phyloP scores from a whole-genome alignment of 2,329 filamentous ascomycete species.

The Ophiocordyceps camponoti-floridani region DNA sequence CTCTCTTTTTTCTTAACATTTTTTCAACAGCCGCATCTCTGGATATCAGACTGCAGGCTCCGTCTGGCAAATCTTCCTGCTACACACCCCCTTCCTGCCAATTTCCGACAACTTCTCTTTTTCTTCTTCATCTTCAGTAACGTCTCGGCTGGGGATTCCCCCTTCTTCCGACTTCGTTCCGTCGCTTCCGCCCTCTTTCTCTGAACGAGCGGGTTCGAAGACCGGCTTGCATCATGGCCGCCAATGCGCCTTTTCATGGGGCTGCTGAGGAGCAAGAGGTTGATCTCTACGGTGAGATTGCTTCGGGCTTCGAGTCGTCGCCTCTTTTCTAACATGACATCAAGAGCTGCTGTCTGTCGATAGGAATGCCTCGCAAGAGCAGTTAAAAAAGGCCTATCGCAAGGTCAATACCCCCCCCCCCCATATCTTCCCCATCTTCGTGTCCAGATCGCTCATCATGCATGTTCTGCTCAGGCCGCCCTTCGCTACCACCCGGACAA shows the following conservation, averaged over 20 bases:
- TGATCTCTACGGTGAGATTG: constrained; percentile 41
- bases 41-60: too few relatives aligned
- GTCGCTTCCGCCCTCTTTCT: background rate
- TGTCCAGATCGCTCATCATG: background rate
- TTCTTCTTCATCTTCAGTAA: background rate
- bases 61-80: too few relatives aligned
- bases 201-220: too few relatives aligned
- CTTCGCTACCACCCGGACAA: constrained; percentile 90
- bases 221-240: constrained; percentile 5
- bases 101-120: too few relatives aligned
- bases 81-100: too few relatives aligned
- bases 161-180: background rate
- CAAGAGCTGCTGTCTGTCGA: constrained; percentile 65
- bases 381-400: constrained; percentile 92
- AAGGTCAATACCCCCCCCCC: constrained; percentile 40
- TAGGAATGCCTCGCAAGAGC: constrained; percentile 51
- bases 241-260: constrained; percentile 1
- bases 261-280: constrained; percentile 21
- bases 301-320: background rate
- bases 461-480: constrained; percentile 46
- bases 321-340: constrained; percentile 2
- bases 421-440: background rate
- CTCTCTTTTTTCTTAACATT: too few relatives aligned
- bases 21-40: too few relatives aligned
- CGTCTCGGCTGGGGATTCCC: background rate